Evolutionary conservation across 495 filamentous ascomycete genomes (phyloP).

Genomic region (Chaetomium fimeti): DNA sequence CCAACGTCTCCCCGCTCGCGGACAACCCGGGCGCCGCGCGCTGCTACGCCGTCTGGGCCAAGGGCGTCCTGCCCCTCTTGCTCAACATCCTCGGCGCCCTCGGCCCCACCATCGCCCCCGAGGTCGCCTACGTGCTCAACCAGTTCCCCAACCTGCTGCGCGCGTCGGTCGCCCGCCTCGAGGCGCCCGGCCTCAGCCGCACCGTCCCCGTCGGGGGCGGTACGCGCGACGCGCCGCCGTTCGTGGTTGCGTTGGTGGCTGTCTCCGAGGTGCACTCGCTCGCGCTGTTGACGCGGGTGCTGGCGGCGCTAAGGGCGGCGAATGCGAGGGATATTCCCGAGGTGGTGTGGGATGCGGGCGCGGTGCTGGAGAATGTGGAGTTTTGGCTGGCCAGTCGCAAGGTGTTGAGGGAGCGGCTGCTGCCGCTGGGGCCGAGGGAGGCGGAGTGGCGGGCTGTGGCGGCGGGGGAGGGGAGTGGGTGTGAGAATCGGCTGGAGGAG

Average conservation of each 20-base stretch:
- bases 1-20: conserved; percentile 66
- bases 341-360: conserved; percentile 67
- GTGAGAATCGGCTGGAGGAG: conserved; percentile 68
- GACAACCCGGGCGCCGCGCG: conserved; percentile 54
- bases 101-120: conserved; percentile 71
- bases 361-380: conserved; percentile 75
- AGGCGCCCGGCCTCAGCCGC: conserved; percentile 49
- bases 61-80: conserved; percentile 82
- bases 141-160: conserved; percentile 73
- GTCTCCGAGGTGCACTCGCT: conserved; percentile 75
- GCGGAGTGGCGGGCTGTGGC: conserved; percentile 56
- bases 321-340: conserved; percentile 63
- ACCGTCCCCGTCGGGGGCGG: conserved; percentile 32
- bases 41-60: conserved; percentile 81
- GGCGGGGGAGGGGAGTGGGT: conserved; percentile 29
- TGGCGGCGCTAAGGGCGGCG: conserved; percentile 59
- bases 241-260: conserved; percentile 65
- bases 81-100: conserved; percentile 84
- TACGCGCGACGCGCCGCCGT: conserved; percentile 37
- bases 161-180: conserved; percentile 61
- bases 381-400: conserved; percentile 63
- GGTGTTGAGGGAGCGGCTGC: conserved; percentile 63
- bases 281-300: conserved; percentile 65
- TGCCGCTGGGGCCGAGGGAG: conserved; percentile 71
- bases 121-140: conserved; percentile 82